Evolutionary conservation across 441 rosid genomes (phyloP).

Genomic region (Jatropha podagrica): DNA sequence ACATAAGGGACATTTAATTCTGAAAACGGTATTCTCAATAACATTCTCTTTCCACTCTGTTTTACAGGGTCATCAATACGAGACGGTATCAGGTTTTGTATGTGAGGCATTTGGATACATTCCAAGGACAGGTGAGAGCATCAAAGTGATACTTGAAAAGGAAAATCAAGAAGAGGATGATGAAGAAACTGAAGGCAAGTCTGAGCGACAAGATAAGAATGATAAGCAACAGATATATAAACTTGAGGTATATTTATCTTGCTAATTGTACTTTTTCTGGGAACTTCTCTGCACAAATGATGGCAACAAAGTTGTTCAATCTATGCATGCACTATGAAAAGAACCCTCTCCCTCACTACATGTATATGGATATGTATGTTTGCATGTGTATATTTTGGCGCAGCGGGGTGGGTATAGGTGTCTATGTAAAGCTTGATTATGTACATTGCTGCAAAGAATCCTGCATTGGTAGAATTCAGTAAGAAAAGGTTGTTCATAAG

Average conservation of each 20-base stretch:
- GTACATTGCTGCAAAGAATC: background rate
- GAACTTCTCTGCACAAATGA: background rate
- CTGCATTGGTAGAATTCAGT: background rate
- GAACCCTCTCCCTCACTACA: background rate
- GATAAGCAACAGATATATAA: conserved; percentile 72
- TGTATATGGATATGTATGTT: too few relatives aligned
- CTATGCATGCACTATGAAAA: background rate
- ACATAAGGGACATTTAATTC: background rate
- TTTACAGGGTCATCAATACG: conserved; percentile 90
- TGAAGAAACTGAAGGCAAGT: conserved; percentile 52
- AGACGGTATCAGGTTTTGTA: conserved; percentile 96
- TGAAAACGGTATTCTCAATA: conserved; percentile 7
- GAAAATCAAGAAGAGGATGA: conserved; percentile 73
- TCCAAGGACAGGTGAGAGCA: conserved; percentile 93
- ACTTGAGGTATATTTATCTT: conserved; percentile 66
- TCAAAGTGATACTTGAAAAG: conserved; percentile 79
- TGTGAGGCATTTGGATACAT: conserved; percentile 99
- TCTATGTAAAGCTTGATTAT: background rate
- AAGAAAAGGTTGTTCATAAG: background rate
- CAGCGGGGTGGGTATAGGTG: background rate
- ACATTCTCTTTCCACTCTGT: conserved; percentile 7
- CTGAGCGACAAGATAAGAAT: conserved; percentile 66
- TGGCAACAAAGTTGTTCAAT: background rate
- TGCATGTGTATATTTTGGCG: background rate
- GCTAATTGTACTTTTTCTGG: background rate